A percentile compares a stretch with the other conserved stretches of the same genome.
These are phyloP conservation scores for Didymella segeticola DNA, from an alignment of 2,329 filamentous ascomycete genomes.

Conservation along the genomic window DNA sequence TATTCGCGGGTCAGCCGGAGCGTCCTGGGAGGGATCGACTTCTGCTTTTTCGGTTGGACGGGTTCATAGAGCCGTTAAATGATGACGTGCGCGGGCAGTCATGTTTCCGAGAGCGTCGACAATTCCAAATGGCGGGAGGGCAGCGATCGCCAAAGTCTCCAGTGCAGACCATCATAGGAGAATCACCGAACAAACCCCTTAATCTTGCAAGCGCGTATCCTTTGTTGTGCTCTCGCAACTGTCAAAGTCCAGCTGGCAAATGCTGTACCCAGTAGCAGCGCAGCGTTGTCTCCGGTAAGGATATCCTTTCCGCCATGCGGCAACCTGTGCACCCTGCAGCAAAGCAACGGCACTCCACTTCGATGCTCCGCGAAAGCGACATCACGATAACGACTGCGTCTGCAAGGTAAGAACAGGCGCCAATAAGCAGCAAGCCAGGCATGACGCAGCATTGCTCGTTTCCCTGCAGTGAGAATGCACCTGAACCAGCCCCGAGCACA, in stretches of 20 bases:
- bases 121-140: conserved; percentile 9
- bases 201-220: not conserved
- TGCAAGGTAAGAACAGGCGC: conserved; percentile 9
- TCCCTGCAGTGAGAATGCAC: conserved; percentile 4
- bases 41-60: not conserved
- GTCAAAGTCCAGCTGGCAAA: conserved; percentile 8
- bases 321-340: conserved; percentile 10
- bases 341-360: conserved; percentile 16
- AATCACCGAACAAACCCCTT: not conserved
- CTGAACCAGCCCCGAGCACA: not conserved
- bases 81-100: conserved; percentile 1
- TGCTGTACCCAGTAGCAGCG: conserved; percentile 29
- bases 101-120: not conserved
- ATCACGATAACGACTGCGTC: conserved; percentile 13
- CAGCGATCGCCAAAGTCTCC: not conserved
- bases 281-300: conserved; percentile 24
- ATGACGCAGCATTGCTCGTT: not conserved
- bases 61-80: not conserved
- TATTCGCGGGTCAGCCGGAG: not conserved
- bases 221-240: not conserved
- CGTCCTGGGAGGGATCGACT: not conserved
- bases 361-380: conserved; percentile 5
- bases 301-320: conserved; percentile 5
- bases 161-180: not conserved
- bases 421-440: not conserved